These are phyloP conservation scores for Suhomyces kunorum DNA, from an alignment of 1,139 yeast species.

Conservation along the genomic window DNA sequence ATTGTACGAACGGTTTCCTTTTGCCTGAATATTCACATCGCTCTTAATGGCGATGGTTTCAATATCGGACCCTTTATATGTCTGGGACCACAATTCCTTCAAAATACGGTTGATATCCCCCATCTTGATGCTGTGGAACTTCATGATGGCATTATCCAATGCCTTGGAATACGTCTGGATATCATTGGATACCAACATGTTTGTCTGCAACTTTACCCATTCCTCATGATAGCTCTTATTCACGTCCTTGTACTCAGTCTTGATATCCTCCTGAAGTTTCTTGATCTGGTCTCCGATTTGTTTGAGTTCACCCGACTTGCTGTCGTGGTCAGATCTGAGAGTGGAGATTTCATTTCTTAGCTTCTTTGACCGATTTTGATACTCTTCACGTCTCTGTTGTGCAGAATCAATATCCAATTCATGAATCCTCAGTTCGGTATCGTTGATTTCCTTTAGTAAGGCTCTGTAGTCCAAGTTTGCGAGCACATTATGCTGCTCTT, in stretches of 20 bases:
- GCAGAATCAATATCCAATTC: constrained; percentile 59
- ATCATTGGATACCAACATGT: constrained; percentile 79
- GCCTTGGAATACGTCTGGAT: constrained; percentile 81
- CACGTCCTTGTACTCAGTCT: constrained; percentile 69
- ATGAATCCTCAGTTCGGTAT: constrained; percentile 29
- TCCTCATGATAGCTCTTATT: constrained; percentile 65
- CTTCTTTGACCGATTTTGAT: constrained; percentile 56
- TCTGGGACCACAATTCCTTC: constrained; percentile 89
- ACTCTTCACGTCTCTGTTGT: constrained; percentile 59
- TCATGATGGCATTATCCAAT: constrained; percentile 90
- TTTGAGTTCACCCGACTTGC: constrained; percentile 79
- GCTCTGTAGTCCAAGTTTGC: constrained; percentile 44
- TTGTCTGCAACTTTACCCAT: constrained; percentile 76
- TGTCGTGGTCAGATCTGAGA: constrained; percentile 69
- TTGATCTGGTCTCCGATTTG: constrained; percentile 77
- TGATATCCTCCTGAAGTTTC: constrained; percentile 57
- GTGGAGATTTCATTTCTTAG: constrained; percentile 58
- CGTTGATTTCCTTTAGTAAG: constrained; percentile 30
- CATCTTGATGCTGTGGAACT: constrained; percentile 89
- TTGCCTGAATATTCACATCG: constrained; percentile 62
- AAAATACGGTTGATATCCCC: constrained; percentile 84
- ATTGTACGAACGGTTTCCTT: constrained; percentile 75
- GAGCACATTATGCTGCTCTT: constrained; percentile 38
- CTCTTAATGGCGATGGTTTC: constrained; percentile 86
- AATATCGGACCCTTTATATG: constrained; percentile 94